Conservation (phyloP, 23 red algal genomes). For the Gracilaria vermiculophylla region DNA sequence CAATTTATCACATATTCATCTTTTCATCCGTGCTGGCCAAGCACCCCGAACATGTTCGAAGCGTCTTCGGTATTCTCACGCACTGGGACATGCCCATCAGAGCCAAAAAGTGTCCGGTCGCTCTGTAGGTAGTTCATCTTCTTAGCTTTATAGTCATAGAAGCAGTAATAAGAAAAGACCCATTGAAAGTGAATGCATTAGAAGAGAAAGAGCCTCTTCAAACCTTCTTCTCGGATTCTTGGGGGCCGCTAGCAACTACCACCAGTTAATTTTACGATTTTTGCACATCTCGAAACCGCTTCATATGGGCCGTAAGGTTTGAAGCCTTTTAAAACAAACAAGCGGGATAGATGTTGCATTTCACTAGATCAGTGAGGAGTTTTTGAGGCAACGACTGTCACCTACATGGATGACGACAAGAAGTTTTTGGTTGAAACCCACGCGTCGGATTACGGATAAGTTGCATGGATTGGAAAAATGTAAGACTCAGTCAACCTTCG, state of each 20-base stretch:
- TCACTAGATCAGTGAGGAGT: too few species aligned
- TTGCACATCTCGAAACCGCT: not conserved
- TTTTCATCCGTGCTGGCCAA: not conserved
- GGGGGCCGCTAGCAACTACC: not conserved
- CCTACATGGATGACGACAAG: not conserved
- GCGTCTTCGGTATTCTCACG: not conserved
- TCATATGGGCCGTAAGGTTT: not conserved
- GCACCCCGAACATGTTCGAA: not conserved
- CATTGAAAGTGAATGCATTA: not conserved
- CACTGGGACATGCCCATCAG: not conserved
- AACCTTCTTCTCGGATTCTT: not conserved
- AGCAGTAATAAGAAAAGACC: not conserved
- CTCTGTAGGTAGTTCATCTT: not conserved
- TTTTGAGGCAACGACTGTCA: too few species aligned
- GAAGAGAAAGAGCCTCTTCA: not conserved
- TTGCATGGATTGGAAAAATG: not conserved
- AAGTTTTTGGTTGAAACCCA: not conserved
- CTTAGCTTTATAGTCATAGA: not conserved
- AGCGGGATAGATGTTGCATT: not conserved
- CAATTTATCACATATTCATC: not conserved
- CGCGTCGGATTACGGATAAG: not conserved
- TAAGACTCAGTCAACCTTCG: not conserved
- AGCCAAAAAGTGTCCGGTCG: conserved; percentile 13
- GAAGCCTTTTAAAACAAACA: not conserved
- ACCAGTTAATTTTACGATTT: not conserved